Conservation (phyloP, 2,329 filamentous ascomycete genomes). For the Epichloe hybrida region DNA sequence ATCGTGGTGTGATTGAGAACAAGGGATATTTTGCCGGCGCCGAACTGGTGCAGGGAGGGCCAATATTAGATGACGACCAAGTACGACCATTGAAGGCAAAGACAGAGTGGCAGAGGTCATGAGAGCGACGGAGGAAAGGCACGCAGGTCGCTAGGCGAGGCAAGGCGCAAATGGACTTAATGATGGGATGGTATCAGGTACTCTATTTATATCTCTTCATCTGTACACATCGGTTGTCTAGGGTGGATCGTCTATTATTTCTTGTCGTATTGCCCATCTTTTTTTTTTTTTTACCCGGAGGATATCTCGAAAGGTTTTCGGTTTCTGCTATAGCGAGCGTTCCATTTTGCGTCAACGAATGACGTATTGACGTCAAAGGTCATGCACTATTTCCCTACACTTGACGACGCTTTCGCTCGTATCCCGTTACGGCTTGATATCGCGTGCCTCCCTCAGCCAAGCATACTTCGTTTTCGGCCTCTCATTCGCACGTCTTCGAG, state of each 20-base stretch:
- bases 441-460: conserved; percentile 44
- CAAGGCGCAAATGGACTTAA: background rate
- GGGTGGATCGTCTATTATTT: no score
- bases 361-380: background rate
- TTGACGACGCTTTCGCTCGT: no score
- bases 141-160: background rate
- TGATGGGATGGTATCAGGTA: background rate
- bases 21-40: conserved; percentile 94
- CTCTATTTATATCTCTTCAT: background rate
- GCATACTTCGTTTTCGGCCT: conserved; percentile 92
- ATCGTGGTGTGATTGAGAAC: conserved; percentile 91
- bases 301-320: background rate
- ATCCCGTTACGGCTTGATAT: no score
- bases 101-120: background rate
- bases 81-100: background rate
- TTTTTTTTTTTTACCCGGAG: background rate
- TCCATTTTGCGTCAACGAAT: background rate
- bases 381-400: background rate
- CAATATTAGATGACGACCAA: background rate
- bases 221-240: no score
- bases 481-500: conserved; percentile 88
- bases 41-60: conserved; percentile 32
- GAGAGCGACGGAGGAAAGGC: background rate
- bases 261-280: background rate
- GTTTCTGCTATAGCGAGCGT: conserved; percentile 6